phyloP scores from a whole-genome alignment of 495 filamentous ascomycete species.

The Penicillium roqueforti region DNA sequence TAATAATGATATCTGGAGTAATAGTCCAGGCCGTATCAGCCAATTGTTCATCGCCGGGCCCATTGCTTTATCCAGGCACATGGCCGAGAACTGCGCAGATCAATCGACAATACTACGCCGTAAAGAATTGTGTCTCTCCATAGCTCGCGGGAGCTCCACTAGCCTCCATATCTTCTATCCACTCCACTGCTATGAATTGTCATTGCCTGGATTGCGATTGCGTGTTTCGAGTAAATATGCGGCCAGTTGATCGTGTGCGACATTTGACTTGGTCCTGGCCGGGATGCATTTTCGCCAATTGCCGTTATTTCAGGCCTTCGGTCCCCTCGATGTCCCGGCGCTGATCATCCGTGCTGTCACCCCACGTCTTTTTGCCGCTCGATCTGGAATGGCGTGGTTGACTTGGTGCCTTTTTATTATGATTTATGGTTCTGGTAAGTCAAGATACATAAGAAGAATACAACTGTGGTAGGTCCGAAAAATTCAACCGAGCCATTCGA shows the following conservation, averaged over 20 bases:
- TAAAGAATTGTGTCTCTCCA: no score
- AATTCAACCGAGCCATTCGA: not conserved
- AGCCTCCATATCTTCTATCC: not conserved
- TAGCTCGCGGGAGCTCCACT: not conserved
- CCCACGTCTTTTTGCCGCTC: not conserved
- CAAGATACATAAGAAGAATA: no score
- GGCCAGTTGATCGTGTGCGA: not conserved
- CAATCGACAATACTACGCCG: no score
- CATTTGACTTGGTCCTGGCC: not conserved
- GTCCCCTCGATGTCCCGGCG: not conserved
- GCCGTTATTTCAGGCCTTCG: not conserved
- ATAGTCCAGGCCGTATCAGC: not conserved
- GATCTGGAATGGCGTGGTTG: not conserved
- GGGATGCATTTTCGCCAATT: not conserved
- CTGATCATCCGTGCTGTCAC: conserved; percentile 7
- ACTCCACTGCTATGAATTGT: not conserved
- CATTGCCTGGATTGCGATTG: not conserved
- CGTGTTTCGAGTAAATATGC: conserved; percentile 3
- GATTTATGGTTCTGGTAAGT: not conserved
- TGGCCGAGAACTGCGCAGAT: not conserved
- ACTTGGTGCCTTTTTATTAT: not conserved
- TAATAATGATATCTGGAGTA: not conserved
- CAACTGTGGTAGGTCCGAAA: not conserved
- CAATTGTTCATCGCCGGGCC: not conserved
- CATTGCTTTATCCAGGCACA: not conserved